Evolutionary conservation across 2,329 filamentous ascomycete genomes (phyloP), one percentile per base, ranked within the genome.

Genomic region (Pseudogymnoascus sp.): DNA sequence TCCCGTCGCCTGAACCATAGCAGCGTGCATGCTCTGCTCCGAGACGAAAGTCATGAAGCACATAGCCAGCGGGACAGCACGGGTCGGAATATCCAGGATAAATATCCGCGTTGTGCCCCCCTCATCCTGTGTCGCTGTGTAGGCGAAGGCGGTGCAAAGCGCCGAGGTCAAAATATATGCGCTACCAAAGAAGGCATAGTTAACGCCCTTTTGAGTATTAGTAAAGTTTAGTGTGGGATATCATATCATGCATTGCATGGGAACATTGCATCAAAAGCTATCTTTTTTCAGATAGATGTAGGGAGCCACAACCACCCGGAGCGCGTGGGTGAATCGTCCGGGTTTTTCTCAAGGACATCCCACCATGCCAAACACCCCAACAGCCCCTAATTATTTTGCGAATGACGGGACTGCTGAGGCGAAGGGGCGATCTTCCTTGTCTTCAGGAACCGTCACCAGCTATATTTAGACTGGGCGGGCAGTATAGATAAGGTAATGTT

Each of bases 51-150:
- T 88, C 68, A 91, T 76, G 14, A 85, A 73, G 47, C 97, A 82
- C 81, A 96, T 89, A 65, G 87, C 87, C 71, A 86, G 89, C 2
- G 94, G 94, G 30, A 94, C 79, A 69, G 86, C 83, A 72, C 93
- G 90, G 12, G 91, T 85, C 6, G 90, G 91, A 63, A 97, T 89
- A 38, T 84, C 89, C 67, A 97, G 75, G 71, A 97, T 83, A 76
- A 91, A 90, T 72, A 95, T 93, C 60, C 81, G 87, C 5, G 88
- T 83, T 71, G 88, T 88, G 68, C 80, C 79, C 58, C 89, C 90
- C 71, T 93, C 89, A 69, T 96, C 92, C 73, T 96, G 91, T 1
- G 87, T 86, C 66, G 85, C 89, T 5, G 91, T 96, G 72, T 97
- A 97, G 67, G 79, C 80, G 70, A 96, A 82, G 39, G 91, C 90